Base-by-base conservation (phyloP, 2,329 filamentous ascomycete species). In the Colletotrichum sp. region DNA sequence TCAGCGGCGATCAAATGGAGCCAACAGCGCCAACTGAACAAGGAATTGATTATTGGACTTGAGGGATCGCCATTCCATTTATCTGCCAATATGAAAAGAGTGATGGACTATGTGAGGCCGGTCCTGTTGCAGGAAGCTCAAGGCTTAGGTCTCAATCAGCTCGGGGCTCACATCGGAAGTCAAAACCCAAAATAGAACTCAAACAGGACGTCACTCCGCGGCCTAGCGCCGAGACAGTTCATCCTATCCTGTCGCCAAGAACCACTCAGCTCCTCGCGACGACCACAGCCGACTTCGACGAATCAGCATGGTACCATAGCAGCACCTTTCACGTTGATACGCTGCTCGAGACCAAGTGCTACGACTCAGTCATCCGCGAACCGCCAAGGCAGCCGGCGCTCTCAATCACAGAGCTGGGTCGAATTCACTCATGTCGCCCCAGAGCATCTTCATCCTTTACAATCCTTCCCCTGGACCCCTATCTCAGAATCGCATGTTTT, bases 101-200 rank as follows among this genome's bases (percentile, higher is more conserved):
- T 13, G 43, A 18, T 52, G 43, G n/a, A 12, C 43, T 21, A 0
- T 1, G n/a, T 0, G 6, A 13, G 10, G 10, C 5, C n/a, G 10
- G 0, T 21, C n/a, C 43, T 4, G 6, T 52, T 52, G n/a, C n/a
- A 3, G 4, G 24, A 10, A 59, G 24, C 8, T 10, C 0, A 2
- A 16, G 60, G 8, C 60, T 10, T 4, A 32, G 32, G 32, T 21
- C 61, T 64, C n/a, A 39, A 39, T 10, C 71, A 55, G 39, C 13
- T 26, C 57, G 43, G 69, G 67, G 71, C 67, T 64, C 66, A 24
- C 57, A 71, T 34, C 32, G 72, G 21, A 8, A 26, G 30, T n/a
- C 32, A 16, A 36, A 48, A 28, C 60, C 60, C 57, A 48, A 65
- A 65, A 71, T 74, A 74, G 66, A 24, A 71, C 26, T 32, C 32